A percentile compares a stretch with the other conserved stretches of the same genome.
These are phyloP conservation scores for Talaromyces islandicus DNA, from an alignment of 2,329 filamentous ascomycete species.

Conservation along the genomic window DNA sequence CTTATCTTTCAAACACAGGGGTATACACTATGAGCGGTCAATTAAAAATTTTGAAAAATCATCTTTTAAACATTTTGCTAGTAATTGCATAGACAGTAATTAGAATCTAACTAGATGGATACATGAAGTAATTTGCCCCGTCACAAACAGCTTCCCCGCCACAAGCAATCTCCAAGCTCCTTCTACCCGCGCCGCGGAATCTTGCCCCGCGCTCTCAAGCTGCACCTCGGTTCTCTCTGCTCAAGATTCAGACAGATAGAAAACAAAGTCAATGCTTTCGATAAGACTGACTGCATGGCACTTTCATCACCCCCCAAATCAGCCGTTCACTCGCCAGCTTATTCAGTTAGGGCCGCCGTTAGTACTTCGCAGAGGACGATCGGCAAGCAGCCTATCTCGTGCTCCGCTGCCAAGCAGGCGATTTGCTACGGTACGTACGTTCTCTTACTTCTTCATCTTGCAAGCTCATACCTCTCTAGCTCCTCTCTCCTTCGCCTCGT, in stretches of 20 bases:
- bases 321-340: background rate
- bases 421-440: background rate
- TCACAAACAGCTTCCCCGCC: conserved; percentile 4
- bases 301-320: background rate
- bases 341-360: background rate
- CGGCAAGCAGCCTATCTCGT: background rate
- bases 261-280: background rate
- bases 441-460: background rate
- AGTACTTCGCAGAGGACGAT: background rate
- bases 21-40: background rate
- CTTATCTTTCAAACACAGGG: no score
- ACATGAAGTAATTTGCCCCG: background rate
- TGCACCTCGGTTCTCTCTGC: background rate
- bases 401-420: background rate
- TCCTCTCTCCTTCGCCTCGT: background rate
- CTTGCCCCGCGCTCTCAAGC: conserved; percentile 5
- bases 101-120: no score
- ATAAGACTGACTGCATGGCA: background rate
- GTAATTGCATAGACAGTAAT: no score
- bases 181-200: background rate
- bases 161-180: conserved; percentile 5
- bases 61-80: no score
- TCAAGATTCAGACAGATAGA: background rate
- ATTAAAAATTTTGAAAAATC: background rate
- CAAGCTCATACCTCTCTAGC: background rate